Evolutionary conservation across 2,329 filamentous ascomycete species (phyloP).

Genomic region (Lachnum nothofagi): DNA sequence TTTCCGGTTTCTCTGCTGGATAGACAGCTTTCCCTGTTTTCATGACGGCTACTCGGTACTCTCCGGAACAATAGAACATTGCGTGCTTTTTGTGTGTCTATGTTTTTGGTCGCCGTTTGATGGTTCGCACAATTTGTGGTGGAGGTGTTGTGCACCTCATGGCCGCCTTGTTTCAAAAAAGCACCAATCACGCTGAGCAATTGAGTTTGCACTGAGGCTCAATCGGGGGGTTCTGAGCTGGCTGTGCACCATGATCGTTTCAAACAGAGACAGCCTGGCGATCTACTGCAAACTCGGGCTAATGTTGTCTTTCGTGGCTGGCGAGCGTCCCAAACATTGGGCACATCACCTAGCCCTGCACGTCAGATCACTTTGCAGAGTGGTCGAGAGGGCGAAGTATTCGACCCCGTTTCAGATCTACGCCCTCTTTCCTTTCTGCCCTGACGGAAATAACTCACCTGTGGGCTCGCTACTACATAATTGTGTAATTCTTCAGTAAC

Average conservation of each 20-base stretch:
- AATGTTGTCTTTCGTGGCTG: background rate
- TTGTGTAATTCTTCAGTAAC: background rate
- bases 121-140: no score
- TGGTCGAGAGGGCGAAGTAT: slow-evolving; percentile 12
- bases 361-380: slow-evolving; percentile 2
- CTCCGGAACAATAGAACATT: no score
- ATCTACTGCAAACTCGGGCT: background rate
- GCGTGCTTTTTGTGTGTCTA: no score
- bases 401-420: slow-evolving; percentile 5
- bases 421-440: slow-evolving; percentile 7
- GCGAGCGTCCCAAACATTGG: background rate
- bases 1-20: no score
- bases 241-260: background rate
- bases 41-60: no score
- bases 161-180: background rate
- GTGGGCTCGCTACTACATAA: background rate
- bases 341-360: background rate
- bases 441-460: background rate
- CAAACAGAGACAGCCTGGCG: background rate
- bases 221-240: background rate
- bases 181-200: background rate
- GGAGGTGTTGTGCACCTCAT: no score
- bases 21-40: no score
- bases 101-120: no score
- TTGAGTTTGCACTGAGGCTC: background rate